Evolutionary conservation across 306 rosid genomes (phyloP).

Genomic region (Vicia faba): DNA sequence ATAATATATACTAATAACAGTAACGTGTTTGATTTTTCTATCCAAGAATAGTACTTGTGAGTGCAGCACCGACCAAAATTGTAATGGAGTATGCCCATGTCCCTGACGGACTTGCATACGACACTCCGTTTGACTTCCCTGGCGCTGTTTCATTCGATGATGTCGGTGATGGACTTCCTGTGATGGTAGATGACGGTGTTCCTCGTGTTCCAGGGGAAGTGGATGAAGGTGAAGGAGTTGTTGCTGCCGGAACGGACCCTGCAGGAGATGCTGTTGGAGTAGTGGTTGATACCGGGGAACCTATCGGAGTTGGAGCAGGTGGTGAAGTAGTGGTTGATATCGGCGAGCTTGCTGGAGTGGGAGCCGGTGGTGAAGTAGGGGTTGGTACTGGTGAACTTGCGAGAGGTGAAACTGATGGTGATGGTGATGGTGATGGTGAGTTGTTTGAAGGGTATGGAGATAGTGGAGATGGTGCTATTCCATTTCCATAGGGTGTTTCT

Average conservation of each 20-base stretch:
- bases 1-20: not conserved
- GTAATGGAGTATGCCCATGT: constrained; percentile 34
- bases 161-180: constrained; percentile 16
- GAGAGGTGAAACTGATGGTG: constrained; percentile 13
- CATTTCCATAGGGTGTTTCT: constrained; percentile 10
- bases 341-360: constrained; percentile 18
- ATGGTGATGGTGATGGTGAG: constrained; percentile 3
- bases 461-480: constrained; percentile 3
- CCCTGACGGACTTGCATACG: constrained; percentile 35
- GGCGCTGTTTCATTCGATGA: constrained; percentile 33
- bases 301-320: not conserved
- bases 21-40: constrained; percentile 9
- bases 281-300: not conserved
- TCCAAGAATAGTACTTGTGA: constrained; percentile 32
- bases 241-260: not conserved
- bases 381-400: not conserved
- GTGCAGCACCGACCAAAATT: constrained; percentile 41
- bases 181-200: not conserved
- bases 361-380: not conserved
- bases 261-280: constrained; percentile 22
- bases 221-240: constrained; percentile 21
- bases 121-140: not conserved
- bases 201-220: constrained; percentile 3
- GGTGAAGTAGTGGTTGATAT: not conserved
- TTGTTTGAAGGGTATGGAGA: constrained; percentile 33